These are phyloP conservation scores for Hemileia vastatrix DNA, from an alignment of 1,284 basidiomycete genomes.

Conservation along the genomic window DNA sequence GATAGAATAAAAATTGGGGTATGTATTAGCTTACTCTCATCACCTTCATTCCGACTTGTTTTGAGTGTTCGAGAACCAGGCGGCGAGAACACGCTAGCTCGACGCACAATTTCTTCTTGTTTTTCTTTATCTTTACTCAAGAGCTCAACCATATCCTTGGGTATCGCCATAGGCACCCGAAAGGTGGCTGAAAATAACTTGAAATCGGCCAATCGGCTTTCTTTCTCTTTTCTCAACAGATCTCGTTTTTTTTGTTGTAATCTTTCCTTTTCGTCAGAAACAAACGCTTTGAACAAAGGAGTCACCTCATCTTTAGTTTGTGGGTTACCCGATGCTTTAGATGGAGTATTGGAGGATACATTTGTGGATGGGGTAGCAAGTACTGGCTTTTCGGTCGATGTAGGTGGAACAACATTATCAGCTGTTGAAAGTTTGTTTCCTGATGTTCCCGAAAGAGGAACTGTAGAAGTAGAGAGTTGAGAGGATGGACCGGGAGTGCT, in stretches of 20 bases:
- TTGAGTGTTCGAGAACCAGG: conserved; percentile 18
- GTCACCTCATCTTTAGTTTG: conserved; percentile 35
- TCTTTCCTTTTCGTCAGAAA: conserved; percentile 75
- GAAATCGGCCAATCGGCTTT: conserved; percentile 79
- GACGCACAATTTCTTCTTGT: conserved; percentile 70
- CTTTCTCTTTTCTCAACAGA: conserved; percentile 82
- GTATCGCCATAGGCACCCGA: conserved; percentile 81
- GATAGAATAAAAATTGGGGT: no score
- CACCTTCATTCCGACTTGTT: no score
- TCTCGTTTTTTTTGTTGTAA: conserved; percentile 82
- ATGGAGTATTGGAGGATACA: conserved; percentile 11
- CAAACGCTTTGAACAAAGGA: conserved; percentile 67
- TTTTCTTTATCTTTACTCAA: conserved; percentile 73
- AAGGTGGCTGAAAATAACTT: conserved; percentile 85
- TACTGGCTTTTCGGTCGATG: conserved; percentile 9
- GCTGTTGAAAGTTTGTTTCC: neutral
- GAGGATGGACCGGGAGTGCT: neutral
- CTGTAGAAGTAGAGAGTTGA: neutral
- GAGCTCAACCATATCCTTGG: conserved; percentile 59
- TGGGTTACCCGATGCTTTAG: conserved; percentile 17
- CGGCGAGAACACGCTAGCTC: conserved; percentile 48
- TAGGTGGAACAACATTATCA: conserved; percentile 22
- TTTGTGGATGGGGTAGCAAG: neutral
- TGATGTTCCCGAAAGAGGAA: neutral
- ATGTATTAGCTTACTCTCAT: no score